phyloP scores from a whole-genome alignment of 768 basidiomycete genomes.

The Pulveroboletus ravenelii region DNA sequence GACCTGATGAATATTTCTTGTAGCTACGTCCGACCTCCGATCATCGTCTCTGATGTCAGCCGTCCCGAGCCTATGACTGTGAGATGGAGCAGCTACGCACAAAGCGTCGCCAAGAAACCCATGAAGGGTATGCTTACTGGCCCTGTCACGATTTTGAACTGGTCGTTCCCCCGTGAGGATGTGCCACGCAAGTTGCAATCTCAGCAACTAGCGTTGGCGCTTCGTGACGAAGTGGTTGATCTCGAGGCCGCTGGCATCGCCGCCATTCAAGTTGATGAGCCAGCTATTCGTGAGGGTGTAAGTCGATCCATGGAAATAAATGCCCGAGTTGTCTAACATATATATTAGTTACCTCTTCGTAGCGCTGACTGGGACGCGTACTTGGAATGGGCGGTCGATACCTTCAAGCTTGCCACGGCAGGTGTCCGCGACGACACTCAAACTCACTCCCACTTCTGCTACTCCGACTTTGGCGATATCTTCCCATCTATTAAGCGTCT shows the following conservation, averaged over 20 bases:
- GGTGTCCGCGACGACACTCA: slow-evolving; percentile 93
- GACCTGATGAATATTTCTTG: slow-evolving; percentile 7
- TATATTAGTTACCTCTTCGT: slow-evolving; percentile 81
- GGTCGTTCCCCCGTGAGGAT: slow-evolving; percentile 99
- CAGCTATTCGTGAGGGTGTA: slow-evolving; percentile 98
- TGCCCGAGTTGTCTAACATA: background rate
- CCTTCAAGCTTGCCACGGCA: slow-evolving; percentile 95
- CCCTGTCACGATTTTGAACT: slow-evolving; percentile 98
- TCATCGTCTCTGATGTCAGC: slow-evolving; percentile 97
- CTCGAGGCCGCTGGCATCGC: slow-evolving; percentile 95
- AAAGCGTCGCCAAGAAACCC: slow-evolving; percentile 86
- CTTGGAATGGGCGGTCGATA: slow-evolving; percentile 97
- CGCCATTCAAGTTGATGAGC: slow-evolving; percentile 99
- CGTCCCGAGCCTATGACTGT: slow-evolving; percentile 92
- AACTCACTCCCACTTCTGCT: slow-evolving; percentile 99
- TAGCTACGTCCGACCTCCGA: slow-evolving; percentile 95
- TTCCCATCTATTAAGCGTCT: slow-evolving; percentile 96
- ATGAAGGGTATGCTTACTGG: slow-evolving; percentile 99
- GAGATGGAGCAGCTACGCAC: slow-evolving; percentile 94
- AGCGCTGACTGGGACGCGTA: slow-evolving; percentile 94
- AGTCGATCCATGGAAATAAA: slow-evolving; percentile 26
- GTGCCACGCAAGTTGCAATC: slow-evolving; percentile 95
- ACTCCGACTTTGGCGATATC: slow-evolving; percentile 98
- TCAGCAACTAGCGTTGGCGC: slow-evolving; percentile 95
- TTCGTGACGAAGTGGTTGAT: slow-evolving; percentile 97